Evolutionary conservation across 805 yeast species (phyloP), one percentile per base, ranked within the genome.

Genomic region (Wickerhamomyces ciferrii): DNA sequence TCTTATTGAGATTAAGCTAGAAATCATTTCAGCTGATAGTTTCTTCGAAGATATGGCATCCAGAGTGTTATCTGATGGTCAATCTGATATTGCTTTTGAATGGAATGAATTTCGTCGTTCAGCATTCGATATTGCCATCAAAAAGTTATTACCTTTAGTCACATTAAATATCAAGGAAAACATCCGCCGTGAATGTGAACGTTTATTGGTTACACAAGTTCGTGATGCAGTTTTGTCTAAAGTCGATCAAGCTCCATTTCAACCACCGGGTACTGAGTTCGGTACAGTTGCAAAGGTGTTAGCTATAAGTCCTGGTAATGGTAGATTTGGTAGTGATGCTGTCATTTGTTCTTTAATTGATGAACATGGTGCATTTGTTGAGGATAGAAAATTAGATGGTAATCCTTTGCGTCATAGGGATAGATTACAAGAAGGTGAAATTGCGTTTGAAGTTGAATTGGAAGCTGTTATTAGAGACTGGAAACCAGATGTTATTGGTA

Each of bases 211-310:
- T 43, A 75, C 72, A 48, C 83, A 83, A 48, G 79, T 92, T 32
- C 83, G 98, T 54, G 74, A 76, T 39, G 71, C 76, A 25, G 85
- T 92, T 58, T 70, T 79, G 62, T 73, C 77, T 20, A 84, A 83
- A 57, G 74, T 94, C 32, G 94, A 92, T 62, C 98, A 91, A 69
- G 96, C 98, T 2, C 97, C 99, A 29, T 91, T 71, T 65, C 82
- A 86, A 54, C 96, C 98, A 6, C 75, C 78, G 41, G 84, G 87
- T 5, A 84, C 75, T 53, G 87, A 80, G 39, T 74, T 78, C 48
- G 96, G 97, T 40, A 86, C 96, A 5, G 74, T 81, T 44, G 96
- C 99, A 19, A 82, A 86, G 51, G 92, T 89, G 0, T 70, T 94
- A 52, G 81, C 96, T 0, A 58, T 94, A 27, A 78, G 96, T 0